Base-by-base conservation (phyloP, 192 early-diverging fungal genomes). In the Mycoemilia scoparia region DNA sequence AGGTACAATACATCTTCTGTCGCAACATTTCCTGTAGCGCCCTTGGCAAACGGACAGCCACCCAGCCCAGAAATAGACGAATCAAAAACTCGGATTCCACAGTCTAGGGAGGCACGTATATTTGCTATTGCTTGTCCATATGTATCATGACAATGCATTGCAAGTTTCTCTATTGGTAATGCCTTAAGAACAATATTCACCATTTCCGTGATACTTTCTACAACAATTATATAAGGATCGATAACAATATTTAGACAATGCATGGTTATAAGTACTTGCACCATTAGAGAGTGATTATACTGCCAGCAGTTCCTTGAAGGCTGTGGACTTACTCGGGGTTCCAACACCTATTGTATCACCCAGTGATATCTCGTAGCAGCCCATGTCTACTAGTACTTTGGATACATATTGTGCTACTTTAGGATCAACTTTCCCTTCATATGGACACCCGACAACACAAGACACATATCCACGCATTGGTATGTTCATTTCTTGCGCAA, bases 301-400 rank as follows among this genome's bases (percentile, higher is more conserved):
- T 2, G 32, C 10, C 10, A 39, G 2, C 32, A 32, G 41, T 47
- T 31, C n/a, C n/a, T n/a, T n/a, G n/a, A n/a, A n/a, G n/a, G n/a
- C n/a, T n/a, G n/a, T n/a, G n/a, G n/a, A n/a, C 33, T 46, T 54
- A 23, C 65, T 65, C 12, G 80, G 75, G 0, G 77, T 77, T 8
- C 79, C 89, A 24, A 89, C 78, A 23, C 92, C 92, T 49, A 92
- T 97, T 6, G 92, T 97, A 46, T 97, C 92, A 10, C 85, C 87
- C 18, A 97, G 60, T 13, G 84, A 87, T 14, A 97, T 86, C 49
- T 97, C 92, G 44, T 92, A 91, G 58, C 92, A 97, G 16, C 92
- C 92, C 71, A 91, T 77, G 10, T 83, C 80, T 11, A 70, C 53
- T 35, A 97, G 47, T 12, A 61, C 59, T 28, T 78, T 66, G 1